A percentile compares a stretch with the other conserved stretches of the same genome.
phyloP scores from a whole-genome alignment of 257 asterid genomes.

The Gentiana dahurica region DNA sequence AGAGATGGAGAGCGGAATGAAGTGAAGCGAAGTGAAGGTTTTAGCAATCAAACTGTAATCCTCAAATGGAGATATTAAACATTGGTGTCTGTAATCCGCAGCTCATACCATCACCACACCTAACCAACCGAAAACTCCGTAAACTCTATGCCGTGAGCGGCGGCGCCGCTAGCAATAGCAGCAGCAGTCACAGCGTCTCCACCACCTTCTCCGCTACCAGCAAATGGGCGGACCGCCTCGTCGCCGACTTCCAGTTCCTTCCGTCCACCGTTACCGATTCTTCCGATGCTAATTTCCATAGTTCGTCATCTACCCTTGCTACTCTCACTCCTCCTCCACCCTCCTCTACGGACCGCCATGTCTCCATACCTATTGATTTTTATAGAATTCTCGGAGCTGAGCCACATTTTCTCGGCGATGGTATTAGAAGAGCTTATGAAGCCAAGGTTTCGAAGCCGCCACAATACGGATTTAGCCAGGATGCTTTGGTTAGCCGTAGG shows the following conservation, averaged over 20 bases:
- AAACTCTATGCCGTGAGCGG: conserved; percentile 54
- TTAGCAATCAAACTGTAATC: background rate
- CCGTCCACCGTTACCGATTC: conserved; percentile 48
- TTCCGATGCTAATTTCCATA: conserved; percentile 21
- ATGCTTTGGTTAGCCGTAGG: conserved; percentile 69
- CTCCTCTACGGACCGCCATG: conserved; percentile 60
- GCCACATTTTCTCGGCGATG: conserved; percentile 87
- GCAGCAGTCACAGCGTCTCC: background rate
- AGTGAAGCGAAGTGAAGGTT: conserved; percentile 6
- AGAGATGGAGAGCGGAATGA: background rate
- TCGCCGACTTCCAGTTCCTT: conserved; percentile 86
- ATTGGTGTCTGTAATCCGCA: conserved; percentile 37
- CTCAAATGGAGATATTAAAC: conserved; percentile 46
- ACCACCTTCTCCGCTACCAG: conserved; percentile 36
- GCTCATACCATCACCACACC: conserved; percentile 15
- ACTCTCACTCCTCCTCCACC: conserved; percentile 31
- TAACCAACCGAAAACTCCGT: conserved; percentile 20
- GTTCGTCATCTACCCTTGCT: conserved; percentile 24
- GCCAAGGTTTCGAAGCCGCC: conserved; percentile 79
- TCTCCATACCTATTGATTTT: conserved; percentile 74
- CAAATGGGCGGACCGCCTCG: conserved; percentile 98
- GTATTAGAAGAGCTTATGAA: conserved; percentile 81
- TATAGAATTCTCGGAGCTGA: conserved; percentile 85
- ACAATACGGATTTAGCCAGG: conserved; percentile 84
- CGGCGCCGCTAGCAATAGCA: conserved; percentile 16